Evolutionary conservation across 768 basidiomycete genomes (phyloP).

Genomic region (Psilocybe cubensis): DNA sequence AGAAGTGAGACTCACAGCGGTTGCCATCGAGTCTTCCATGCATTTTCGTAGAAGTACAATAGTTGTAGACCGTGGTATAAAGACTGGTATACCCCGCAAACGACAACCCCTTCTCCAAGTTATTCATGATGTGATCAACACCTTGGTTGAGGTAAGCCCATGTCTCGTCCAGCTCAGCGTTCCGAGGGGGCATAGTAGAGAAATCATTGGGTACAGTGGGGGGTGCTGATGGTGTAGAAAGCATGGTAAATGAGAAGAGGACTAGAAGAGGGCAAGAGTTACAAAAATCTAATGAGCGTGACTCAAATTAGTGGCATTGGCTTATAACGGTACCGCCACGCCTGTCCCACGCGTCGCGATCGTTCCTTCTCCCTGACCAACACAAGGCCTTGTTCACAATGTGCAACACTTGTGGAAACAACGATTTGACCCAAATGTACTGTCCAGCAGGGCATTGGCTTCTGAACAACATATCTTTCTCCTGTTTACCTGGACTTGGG

Average conservation of each 20-base stretch:
- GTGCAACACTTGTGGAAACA: not conserved
- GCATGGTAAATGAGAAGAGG: conserved; percentile 33
- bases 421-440: not conserved
- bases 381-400: not conserved
- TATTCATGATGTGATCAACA: conserved; percentile 93
- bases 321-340: conserved; percentile 29
- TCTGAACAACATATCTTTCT: no score
- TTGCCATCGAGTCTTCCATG: conserved; percentile 64
- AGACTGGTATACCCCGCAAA: conserved; percentile 73
- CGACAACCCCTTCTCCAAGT: conserved; percentile 81
- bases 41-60: conserved; percentile 92
- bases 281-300: conserved; percentile 16
- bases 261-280: no score
- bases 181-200: conserved; percentile 61
- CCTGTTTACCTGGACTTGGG: no score
- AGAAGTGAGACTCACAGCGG: conserved; percentile 61
- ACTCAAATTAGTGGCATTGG: conserved; percentile 20
- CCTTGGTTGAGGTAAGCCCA: conserved; percentile 85
- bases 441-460: not conserved
- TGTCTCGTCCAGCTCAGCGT: conserved; percentile 82
- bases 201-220: conserved; percentile 35
- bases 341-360: conserved; percentile 27
- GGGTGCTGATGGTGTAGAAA: conserved; percentile 29
- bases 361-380: conserved; percentile 5
- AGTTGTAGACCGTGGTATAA: conserved; percentile 96